Evolutionary conservation across 2,329 filamentous ascomycete genomes (phyloP).

Genomic region (Pseudonectria foliicola): DNA sequence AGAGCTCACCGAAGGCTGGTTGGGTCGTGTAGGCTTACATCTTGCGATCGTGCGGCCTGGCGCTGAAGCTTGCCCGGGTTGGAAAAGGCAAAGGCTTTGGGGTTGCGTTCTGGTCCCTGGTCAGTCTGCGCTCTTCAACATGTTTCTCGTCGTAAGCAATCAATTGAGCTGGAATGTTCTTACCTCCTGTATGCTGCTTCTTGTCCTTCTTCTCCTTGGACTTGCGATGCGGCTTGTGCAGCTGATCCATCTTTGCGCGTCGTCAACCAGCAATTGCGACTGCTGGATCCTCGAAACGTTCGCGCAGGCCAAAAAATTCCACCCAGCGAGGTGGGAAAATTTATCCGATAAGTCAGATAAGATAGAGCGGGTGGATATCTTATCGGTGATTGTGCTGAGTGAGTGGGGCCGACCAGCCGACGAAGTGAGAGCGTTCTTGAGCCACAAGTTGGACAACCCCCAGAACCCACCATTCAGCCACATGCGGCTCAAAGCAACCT

Average conservation of each 20-base stretch:
- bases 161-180: conserved; percentile 9
- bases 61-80: conserved; percentile 74
- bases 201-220: conserved; percentile 80
- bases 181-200: conserved; percentile 49
- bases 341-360: conserved; percentile 15
- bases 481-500: neutral
- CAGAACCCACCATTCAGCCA: too few relatives aligned
- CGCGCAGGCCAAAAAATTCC: conserved; percentile 20
- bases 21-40: conserved; percentile 42
- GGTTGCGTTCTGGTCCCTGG: conserved; percentile 58
- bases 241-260: conserved; percentile 63
- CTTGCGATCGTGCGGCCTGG: conserved; percentile 64
- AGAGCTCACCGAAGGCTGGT: neutral
- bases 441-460: too few relatives aligned
- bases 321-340: conserved; percentile 12
- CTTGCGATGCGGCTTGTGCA: conserved; percentile 78
- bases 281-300: conserved; percentile 14
- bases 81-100: conserved; percentile 83
- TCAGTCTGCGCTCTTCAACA: conserved; percentile 13
- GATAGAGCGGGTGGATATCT: conserved; percentile 4
- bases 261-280: conserved; percentile 14
- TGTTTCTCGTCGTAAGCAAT: neutral
- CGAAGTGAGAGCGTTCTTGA: too few relatives aligned
- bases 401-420: too few relatives aligned
- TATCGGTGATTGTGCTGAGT: conserved; percentile 9